Evolutionary conservation across 2,329 filamentous ascomycete genomes (phyloP).

Genomic region (Epichloe uncinata): DNA sequence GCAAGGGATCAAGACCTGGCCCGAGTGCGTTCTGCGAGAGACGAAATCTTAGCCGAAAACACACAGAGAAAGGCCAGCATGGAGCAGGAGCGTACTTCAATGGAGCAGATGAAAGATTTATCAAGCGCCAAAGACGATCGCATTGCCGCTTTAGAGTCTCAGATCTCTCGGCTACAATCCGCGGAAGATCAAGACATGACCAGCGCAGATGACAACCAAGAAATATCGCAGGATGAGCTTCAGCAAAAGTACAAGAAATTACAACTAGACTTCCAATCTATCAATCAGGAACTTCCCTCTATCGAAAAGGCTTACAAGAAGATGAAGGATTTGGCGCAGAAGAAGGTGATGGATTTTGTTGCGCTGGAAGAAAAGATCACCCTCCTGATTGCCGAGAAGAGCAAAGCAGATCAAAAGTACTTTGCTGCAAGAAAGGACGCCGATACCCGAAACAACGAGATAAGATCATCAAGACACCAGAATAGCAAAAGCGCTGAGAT

Average conservation of each 20-base stretch:
- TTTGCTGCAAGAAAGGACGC: slow-evolving; percentile 92
- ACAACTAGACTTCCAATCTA: slow-evolving; percentile 66
- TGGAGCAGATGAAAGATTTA: slow-evolving; percentile 67
- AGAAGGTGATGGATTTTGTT: slow-evolving; percentile 69
- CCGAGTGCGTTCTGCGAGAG: slow-evolving; percentile 68
- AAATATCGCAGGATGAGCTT: slow-evolving; percentile 56
- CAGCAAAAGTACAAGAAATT: slow-evolving; percentile 60
- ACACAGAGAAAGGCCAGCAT: slow-evolving; percentile 65
- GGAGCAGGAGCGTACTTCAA: slow-evolving; percentile 58
- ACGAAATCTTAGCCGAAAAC: slow-evolving; percentile 75
- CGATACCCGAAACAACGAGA: slow-evolving; percentile 70
- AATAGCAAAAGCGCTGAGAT: slow-evolving; percentile 88
- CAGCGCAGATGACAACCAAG: slow-evolving; percentile 35
- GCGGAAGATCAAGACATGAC: slow-evolving; percentile 32
- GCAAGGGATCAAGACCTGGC: slow-evolving; percentile 74
- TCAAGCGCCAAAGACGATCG: slow-evolving; percentile 65
- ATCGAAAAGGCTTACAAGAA: slow-evolving; percentile 89
- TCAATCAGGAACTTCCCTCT: slow-evolving; percentile 76
- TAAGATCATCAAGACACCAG: slow-evolving; percentile 65
- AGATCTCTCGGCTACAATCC: slow-evolving; percentile 57
- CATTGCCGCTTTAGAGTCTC: slow-evolving; percentile 69
- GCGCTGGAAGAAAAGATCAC: slow-evolving; percentile 66
- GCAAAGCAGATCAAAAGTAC: slow-evolving; percentile 95
- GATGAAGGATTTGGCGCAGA: slow-evolving; percentile 69
- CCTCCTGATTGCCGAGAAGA: slow-evolving; percentile 72